Conservation (phyloP, 1,284 basidiomycete genomes). For the Filobasidium uniguttulatum region DNA sequence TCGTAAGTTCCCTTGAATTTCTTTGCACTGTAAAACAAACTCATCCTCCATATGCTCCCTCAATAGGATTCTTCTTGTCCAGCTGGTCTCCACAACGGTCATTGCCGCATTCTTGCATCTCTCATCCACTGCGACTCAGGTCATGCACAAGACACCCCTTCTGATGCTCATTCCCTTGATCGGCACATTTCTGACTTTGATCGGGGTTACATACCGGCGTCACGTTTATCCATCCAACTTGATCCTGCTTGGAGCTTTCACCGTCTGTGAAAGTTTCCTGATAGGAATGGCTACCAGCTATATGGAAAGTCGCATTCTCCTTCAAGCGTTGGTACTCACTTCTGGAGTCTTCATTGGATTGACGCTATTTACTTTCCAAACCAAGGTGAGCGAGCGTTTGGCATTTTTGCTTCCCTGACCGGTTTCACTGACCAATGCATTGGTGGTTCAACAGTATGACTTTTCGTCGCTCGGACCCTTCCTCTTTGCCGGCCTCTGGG, state of each 20-base stretch:
- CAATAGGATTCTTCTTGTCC: conserved; percentile 33
- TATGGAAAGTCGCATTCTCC: conserved; percentile 34
- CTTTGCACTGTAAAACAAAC: background rate
- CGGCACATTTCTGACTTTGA: conserved; percentile 31
- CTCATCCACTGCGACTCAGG: conserved; percentile 16
- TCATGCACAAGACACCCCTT: conserved; percentile 31
- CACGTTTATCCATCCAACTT: conserved; percentile 40
- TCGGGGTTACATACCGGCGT: conserved; percentile 34
- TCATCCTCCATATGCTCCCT: conserved; percentile 11
- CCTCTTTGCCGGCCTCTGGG: conserved; percentile 34
- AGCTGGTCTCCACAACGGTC: conserved; percentile 27
- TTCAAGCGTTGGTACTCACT: conserved; percentile 44
- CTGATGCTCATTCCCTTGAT: conserved; percentile 32
- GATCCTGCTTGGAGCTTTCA: conserved; percentile 40
- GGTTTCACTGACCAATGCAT: background rate
- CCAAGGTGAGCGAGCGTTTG: conserved; percentile 24
- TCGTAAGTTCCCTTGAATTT: conserved; percentile 4
- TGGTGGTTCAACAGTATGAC: conserved; percentile 28
- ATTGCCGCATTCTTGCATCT: conserved; percentile 24
- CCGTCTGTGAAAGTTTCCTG: conserved; percentile 38
- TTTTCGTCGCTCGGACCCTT: conserved; percentile 33
- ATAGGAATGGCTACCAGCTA: conserved; percentile 38
- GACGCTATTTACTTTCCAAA: conserved; percentile 42
- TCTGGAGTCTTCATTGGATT: conserved; percentile 43
- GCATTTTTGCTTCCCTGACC: background rate